Evolutionary conservation across 345 rosid species (phyloP).

Genomic region (Gossypium anomalum): DNA sequence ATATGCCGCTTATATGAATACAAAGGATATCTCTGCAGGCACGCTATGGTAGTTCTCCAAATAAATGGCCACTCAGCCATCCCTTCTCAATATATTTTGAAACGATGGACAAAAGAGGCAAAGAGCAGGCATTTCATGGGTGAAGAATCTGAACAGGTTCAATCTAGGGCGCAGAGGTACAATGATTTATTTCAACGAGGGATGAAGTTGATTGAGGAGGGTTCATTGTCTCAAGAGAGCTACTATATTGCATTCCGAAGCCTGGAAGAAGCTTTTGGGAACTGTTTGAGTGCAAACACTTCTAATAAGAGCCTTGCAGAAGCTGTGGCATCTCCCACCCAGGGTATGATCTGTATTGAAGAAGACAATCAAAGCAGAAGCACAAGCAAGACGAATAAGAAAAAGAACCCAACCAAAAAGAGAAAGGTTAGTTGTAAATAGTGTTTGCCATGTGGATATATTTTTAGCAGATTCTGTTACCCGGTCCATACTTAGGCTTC

Average conservation of each 20-base stretch:
- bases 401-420: slow-evolving; percentile 61
- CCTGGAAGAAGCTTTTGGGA: slow-evolving; percentile 53
- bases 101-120: slow-evolving; percentile 74
- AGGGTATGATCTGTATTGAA: slow-evolving; percentile 51
- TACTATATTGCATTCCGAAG: slow-evolving; percentile 53
- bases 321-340: slow-evolving; percentile 41
- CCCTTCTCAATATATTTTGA: slow-evolving; percentile 56
- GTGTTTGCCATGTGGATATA: neutral
- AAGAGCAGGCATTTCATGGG: slow-evolving; percentile 39
- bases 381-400: slow-evolving; percentile 46
- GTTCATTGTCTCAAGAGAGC: slow-evolving; percentile 56
- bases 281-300: slow-evolving; percentile 47
- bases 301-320: slow-evolving; percentile 50
- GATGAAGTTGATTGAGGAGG: slow-evolving; percentile 55
- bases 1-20: slow-evolving; percentile 55
- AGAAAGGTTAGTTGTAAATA: slow-evolving; percentile 43
- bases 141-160: slow-evolving; percentile 47
- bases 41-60: slow-evolving; percentile 62
- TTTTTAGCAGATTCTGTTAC: neutral
- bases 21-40: slow-evolving; percentile 68
- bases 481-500: neutral
- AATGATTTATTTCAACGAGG: slow-evolving; percentile 49
- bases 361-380: slow-evolving; percentile 49
- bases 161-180: slow-evolving; percentile 51
- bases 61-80: slow-evolving; percentile 50